These are phyloP conservation scores for Fusarium lateritium DNA, from an alignment of 2,329 filamentous ascomycete genomes.

Conservation along the genomic window DNA sequence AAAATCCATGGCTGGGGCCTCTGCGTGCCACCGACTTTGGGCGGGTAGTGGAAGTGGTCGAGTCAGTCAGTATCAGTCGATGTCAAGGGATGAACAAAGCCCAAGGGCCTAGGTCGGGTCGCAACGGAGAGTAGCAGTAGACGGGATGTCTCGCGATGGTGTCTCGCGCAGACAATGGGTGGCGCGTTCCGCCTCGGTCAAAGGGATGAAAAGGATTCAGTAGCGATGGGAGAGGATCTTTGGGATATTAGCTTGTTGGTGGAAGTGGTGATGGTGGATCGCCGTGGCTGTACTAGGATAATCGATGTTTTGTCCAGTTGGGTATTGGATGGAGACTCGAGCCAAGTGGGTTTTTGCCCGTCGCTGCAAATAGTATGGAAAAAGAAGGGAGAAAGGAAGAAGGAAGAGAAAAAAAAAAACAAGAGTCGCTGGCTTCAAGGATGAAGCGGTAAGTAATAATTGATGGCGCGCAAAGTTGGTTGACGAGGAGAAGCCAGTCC, in stretches of 20 bases:
- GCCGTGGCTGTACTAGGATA: slow-evolving; percentile 27
- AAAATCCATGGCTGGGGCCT: slow-evolving; percentile 49
- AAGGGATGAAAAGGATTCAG: slow-evolving; percentile 18
- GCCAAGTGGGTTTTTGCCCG: slow-evolving; percentile 25
- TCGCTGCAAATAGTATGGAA: background rate
- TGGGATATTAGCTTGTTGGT: slow-evolving; percentile 33
- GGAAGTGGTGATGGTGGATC: slow-evolving; percentile 39
- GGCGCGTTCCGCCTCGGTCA: slow-evolving; percentile 15
- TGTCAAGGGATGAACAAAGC: slow-evolving; percentile 23
- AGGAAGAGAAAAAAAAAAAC: background rate
- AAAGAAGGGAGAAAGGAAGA: slow-evolving; percentile 10
- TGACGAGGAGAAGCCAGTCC: slow-evolving; percentile 30
- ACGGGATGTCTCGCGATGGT: slow-evolving; percentile 12
- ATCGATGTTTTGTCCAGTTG: no score
- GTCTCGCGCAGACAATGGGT: slow-evolving; percentile 31
- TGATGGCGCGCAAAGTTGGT: slow-evolving; percentile 28
- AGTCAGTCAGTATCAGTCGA: slow-evolving; percentile 32
- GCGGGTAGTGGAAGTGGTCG: slow-evolving; percentile 10
- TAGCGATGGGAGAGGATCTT: background rate
- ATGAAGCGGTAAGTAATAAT: slow-evolving; percentile 15
- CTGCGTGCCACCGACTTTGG: slow-evolving; percentile 32
- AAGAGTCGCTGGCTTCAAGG: slow-evolving; percentile 1
- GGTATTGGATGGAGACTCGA: slow-evolving; percentile 1
- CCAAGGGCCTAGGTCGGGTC: no score
- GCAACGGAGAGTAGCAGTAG: background rate